These are phyloP conservation scores for Starmerella stellata DNA, from an alignment of 805 yeast genomes.

Conservation along the genomic window DNA sequence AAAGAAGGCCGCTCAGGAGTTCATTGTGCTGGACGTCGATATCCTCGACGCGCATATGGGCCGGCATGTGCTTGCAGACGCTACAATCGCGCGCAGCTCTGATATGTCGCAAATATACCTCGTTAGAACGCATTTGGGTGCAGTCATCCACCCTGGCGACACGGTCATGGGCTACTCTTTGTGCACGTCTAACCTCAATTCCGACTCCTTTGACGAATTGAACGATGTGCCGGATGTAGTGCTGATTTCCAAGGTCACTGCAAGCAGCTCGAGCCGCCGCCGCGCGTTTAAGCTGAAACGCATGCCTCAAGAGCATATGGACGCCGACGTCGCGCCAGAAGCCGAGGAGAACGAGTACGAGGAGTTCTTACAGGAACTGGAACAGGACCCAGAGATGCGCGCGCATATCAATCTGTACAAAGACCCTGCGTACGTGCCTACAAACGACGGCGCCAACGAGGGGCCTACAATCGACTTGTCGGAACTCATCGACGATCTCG, in stretches of 20 bases:
- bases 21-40: slow-evolving; percentile 74
- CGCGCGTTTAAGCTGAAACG: slow-evolving; percentile 90
- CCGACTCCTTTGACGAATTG: slow-evolving; percentile 27
- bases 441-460: slow-evolving; percentile 36
- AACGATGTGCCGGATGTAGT: slow-evolving; percentile 50
- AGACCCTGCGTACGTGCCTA: slow-evolving; percentile 23
- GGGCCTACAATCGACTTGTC: slow-evolving; percentile 81
- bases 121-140: slow-evolving; percentile 77
- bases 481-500: slow-evolving; percentile 85
- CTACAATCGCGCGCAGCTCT: slow-evolving; percentile 61
- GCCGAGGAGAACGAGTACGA: slow-evolving; percentile 95
- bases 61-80: slow-evolving; percentile 63
- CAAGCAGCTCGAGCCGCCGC: slow-evolving; percentile 46
- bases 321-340: slow-evolving; percentile 65
- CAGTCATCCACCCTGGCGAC: slow-evolving; percentile 83
- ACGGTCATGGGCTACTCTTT: slow-evolving; percentile 74
- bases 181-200: slow-evolving; percentile 62
- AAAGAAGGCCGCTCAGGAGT: slow-evolving; percentile 47
- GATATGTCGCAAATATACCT: slow-evolving; percentile 65
- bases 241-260: slow-evolving; percentile 73
- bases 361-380: slow-evolving; percentile 86
- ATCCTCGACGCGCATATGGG: slow-evolving; percentile 72
- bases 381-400: slow-evolving; percentile 90
- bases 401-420: slow-evolving; percentile 79
- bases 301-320: slow-evolving; percentile 74